phyloP scores from a whole-genome alignment of 495 filamentous ascomycete species.

The Xylaria venustula region DNA sequence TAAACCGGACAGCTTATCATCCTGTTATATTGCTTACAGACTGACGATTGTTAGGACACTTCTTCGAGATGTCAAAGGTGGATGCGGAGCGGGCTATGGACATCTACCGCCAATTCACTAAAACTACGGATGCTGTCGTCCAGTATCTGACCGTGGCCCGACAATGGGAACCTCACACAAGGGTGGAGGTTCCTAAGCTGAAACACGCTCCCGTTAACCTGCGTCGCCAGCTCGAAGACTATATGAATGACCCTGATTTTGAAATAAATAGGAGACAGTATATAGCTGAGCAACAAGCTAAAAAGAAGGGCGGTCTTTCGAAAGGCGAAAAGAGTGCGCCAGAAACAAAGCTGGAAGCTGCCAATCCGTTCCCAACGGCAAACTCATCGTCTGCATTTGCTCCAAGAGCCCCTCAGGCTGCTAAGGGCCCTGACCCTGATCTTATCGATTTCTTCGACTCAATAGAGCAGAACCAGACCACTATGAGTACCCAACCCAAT shows the following conservation, averaged over 20 bases:
- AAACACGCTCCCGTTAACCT: slow-evolving; percentile 95
- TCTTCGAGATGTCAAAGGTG: slow-evolving; percentile 94
- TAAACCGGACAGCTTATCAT: slow-evolving; percentile 36
- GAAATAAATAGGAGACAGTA: slow-evolving; percentile 93
- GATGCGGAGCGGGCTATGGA: slow-evolving; percentile 90
- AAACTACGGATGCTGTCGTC: slow-evolving; percentile 89
- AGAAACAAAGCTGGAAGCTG: slow-evolving; percentile 38
- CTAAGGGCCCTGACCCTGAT: slow-evolving; percentile 70
- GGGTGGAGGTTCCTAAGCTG: slow-evolving; percentile 92
- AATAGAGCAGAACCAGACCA: slow-evolving; percentile 89
- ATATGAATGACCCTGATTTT: slow-evolving; percentile 93
- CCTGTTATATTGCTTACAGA: slow-evolving; percentile 1
- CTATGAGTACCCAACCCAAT: slow-evolving; percentile 53
- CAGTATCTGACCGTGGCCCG: slow-evolving; percentile 84
- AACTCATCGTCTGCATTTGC: slow-evolving; percentile 22
- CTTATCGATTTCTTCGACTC: slow-evolving; percentile 98
- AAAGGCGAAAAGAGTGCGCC: slow-evolving; percentile 36
- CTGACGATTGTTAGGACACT: slow-evolving; percentile 66
- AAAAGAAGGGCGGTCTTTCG: slow-evolving; percentile 55
- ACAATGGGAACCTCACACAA: slow-evolving; percentile 85
- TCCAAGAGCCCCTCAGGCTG: slow-evolving; percentile 26
- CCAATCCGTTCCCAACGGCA: slow-evolving; percentile 25
- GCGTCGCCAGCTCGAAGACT: slow-evolving; percentile 86
- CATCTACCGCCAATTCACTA: slow-evolving; percentile 91
- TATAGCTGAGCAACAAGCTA: slow-evolving; percentile 78